Evolutionary conservation across 371 early-diverging fungal genomes (phyloP).

Genomic region (Parasitella parasitica): DNA sequence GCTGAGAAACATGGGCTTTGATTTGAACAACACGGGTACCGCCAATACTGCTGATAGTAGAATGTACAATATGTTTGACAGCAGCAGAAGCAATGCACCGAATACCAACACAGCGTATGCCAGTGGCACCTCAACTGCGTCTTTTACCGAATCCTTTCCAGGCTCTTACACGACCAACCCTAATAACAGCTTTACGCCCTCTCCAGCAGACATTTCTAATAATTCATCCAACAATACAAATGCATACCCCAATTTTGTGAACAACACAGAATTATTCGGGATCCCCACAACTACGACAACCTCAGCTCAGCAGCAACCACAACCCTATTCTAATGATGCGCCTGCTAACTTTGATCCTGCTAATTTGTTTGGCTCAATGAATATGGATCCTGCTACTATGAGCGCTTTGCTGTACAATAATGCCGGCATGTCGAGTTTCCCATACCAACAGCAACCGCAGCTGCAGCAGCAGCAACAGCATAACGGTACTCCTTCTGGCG

Average conservation of each 20-base stretch:
- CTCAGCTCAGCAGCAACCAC: constrained; percentile 15
- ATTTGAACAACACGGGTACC: constrained; percentile 6
- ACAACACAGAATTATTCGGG: constrained; percentile 12
- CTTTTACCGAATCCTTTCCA: background rate
- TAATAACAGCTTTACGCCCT: background rate
- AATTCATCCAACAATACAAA: background rate
- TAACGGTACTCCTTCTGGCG: background rate
- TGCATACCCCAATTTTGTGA: constrained; percentile 22
- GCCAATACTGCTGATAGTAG: background rate
- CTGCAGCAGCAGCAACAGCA: constrained; percentile 10
- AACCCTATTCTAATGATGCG: constrained; percentile 3
- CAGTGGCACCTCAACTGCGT: background rate
- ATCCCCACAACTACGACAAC: constrained; percentile 7
- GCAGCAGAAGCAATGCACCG: background rate
- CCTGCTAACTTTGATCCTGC: constrained; percentile 18
- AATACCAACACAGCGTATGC: background rate
- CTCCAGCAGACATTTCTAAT: background rate
- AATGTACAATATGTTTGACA: constrained; percentile 21
- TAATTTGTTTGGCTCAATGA: constrained; percentile 29
- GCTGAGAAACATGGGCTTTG: constrained; percentile 32
- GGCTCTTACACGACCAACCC: background rate
- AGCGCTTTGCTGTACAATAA: constrained; percentile 31
- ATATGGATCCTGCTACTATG: constrained; percentile 43
- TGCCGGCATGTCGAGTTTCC: background rate
- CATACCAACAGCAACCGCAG: background rate